Base-by-base conservation (phyloP, 1,284 basidiomycete species). In the Cutaneotrichosporon spelunceum region DNA sequence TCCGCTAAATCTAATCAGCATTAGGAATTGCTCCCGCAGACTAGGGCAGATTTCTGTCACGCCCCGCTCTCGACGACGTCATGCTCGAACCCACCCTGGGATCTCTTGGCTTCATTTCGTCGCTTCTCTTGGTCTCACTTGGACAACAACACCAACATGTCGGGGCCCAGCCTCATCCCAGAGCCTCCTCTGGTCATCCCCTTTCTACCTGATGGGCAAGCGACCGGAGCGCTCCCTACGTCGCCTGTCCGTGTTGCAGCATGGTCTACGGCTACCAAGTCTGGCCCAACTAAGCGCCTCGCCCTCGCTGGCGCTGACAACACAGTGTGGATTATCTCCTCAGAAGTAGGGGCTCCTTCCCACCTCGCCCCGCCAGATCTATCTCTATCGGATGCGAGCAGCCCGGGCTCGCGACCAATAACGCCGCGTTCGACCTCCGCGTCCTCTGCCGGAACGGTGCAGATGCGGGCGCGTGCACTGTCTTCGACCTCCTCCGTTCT, bases 281-380 rank as follows among this genome's bases (percentile, higher is more conserved):
- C 68, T 19, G 67, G 70, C 9, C 60, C 68, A 0, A 67, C 69
- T 8, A 62, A 63, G 24, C 64, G 69, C 14, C 64, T 69, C 36
- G 76, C 75, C 8, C 50, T 77, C 11, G 71, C 71, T 2, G 65
- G 60, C 24, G 42, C 59, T 4, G 70, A 75, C 62, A 76, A 76
- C 57, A 70, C 69, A 0, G 59, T 78, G n/a, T 78, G 73, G 73
- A 65, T 78, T 54, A 39, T 63, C 10, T 56, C 61, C 11, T 66
- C 64, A 5, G 33, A 19, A 1, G 9, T 48, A 7, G 39, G 47
- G 3, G 42, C 60, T 14, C 30, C 59, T 1, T 24, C 39, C 14
- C 26, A 36, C 11, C 47, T 30, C 29, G 48, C 36, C 2, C 55
- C 44, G 10, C 60, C 63, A 23, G 56, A 55, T 1, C 24, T 62